These are phyloP conservation scores for Stellera chamaejasme DNA, from an alignment of 345 rosid species.

Conservation along the genomic window DNA sequence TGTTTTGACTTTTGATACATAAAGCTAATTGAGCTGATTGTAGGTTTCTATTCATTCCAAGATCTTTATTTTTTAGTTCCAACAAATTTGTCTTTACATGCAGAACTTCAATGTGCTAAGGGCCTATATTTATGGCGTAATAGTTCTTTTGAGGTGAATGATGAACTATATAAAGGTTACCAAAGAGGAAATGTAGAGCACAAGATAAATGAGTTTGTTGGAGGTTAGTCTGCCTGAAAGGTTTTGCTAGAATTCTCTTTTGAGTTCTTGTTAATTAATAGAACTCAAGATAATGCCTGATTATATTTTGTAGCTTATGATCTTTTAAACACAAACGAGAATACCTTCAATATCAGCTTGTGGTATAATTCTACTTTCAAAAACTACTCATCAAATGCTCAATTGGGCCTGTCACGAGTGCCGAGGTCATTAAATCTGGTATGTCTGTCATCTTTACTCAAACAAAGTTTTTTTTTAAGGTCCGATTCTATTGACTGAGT, in stretches of 20 bases:
- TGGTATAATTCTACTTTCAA: slow-evolving; percentile 65
- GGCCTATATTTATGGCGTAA: slow-evolving; percentile 62
- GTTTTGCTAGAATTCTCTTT: neutral
- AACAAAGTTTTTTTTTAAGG: neutral
- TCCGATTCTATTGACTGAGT: too few relatives aligned
- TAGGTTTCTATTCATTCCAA: too few relatives aligned
- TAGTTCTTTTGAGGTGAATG: slow-evolving; percentile 54
- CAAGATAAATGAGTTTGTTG: slow-evolving; percentile 59
- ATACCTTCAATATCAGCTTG: slow-evolving; percentile 42
- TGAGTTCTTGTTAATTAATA: neutral
- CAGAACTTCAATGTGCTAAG: slow-evolving; percentile 53
- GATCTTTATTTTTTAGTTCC: neutral
- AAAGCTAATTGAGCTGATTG: too few relatives aligned
- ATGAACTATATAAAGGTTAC: slow-evolving; percentile 66
- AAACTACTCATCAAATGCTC: slow-evolving; percentile 6
- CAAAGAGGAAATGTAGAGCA: slow-evolving; percentile 49
- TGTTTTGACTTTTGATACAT: too few relatives aligned
- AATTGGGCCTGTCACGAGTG: slow-evolving; percentile 35
- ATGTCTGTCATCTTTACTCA: slow-evolving; percentile 6
- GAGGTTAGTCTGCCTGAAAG: slow-evolving; percentile 42
- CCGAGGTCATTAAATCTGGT: slow-evolving; percentile 75
- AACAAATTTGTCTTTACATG: slow-evolving; percentile 11
- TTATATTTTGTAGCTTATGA: slow-evolving; percentile 48
- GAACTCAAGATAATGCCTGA: neutral
- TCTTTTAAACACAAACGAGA: slow-evolving; percentile 45